Base-by-base conservation (phyloP, 1,284 basidiomycete genomes). In the Leccinum subrobustum region DNA sequence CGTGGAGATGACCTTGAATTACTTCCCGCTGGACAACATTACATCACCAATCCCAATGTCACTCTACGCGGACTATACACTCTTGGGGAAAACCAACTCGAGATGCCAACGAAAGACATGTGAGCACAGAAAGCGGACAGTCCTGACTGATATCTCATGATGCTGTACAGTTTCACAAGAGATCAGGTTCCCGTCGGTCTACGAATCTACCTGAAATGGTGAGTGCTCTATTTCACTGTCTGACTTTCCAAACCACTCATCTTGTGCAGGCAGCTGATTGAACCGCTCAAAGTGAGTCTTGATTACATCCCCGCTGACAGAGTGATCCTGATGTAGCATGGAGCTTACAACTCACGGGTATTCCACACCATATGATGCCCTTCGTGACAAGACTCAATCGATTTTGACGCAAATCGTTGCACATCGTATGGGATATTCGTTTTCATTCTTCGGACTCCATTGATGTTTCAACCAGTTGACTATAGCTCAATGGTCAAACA, bases 61-160 rank as follows among this genome's bases (percentile, higher is more conserved):
- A 92, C 89, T 2, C 76, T 92, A 8, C 87, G 91, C 60, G 89
- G 89, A 6, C 66, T 91, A 27, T 92, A 85, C 71, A 91, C 90
- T 2, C 81, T 88, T 1, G 90, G 91, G 23, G 90, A 92, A 71
- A 90, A 88, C 67, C 90, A 92, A 73, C 73, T 90, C 31, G 91
- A 92, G 73, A 88, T 92, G 86, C 88, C 89, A 3, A 91, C 90
- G 7, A 92, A 92, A 73, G 89, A 91, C 65, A 90, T 91, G 88
- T 89, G 64, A 67, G 84, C 75, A 11, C 54, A n/a, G 3, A 12
- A 27, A 37, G 29, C 4, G 53, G 16, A 18, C 5, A 54, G 23
- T 20, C 20, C 35, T 16, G 5, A 18, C 60, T 57, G 18, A 37
- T 50, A 14, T 35, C 33, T 35, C 33, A 35, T 59, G 47, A 35